Evolutionary conservation across 192 early-diverging fungal genomes (phyloP).

Genomic region (Coemansia sp.): DNA sequence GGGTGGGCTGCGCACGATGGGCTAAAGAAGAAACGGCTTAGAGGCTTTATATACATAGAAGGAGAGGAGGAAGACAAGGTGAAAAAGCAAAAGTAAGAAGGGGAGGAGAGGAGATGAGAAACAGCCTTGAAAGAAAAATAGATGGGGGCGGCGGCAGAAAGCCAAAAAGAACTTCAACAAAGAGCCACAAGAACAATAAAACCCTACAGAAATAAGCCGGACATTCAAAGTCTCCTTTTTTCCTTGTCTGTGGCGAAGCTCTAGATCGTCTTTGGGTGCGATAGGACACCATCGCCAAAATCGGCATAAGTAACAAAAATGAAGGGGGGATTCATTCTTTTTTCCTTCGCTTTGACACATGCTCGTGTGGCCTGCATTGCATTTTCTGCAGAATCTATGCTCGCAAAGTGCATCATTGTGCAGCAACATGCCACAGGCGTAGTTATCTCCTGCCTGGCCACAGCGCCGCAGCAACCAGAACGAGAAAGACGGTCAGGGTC

Average conservation of each 20-base stretch:
- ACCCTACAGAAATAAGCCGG: background rate
- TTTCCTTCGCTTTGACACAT: background rate
- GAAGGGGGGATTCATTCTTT: background rate
- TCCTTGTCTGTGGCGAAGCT: background rate
- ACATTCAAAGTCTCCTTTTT: background rate
- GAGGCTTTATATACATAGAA: constrained; percentile 5
- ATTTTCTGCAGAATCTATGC: background rate
- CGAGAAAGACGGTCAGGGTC: background rate
- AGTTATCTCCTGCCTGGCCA: too few species aligned
- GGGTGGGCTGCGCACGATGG: too few species aligned
- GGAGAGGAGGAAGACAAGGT: background rate
- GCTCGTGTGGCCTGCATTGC: background rate
- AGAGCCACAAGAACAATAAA: constrained; percentile 18
- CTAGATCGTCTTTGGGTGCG: background rate
- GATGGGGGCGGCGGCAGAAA: background rate
- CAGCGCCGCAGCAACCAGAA: background rate
- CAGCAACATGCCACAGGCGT: too few species aligned
- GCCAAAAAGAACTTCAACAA: constrained; percentile 7
- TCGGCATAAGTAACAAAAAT: background rate
- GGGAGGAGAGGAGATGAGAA: constrained; percentile 6
- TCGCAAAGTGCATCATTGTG: background rate
- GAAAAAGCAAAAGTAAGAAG: constrained; percentile 8
- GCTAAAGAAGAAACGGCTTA: background rate
- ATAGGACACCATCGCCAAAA: background rate
- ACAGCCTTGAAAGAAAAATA: background rate